Base-by-base conservation (phyloP, 164 flowering plant genomes). In the Aristolochia fimbriata region DNA sequence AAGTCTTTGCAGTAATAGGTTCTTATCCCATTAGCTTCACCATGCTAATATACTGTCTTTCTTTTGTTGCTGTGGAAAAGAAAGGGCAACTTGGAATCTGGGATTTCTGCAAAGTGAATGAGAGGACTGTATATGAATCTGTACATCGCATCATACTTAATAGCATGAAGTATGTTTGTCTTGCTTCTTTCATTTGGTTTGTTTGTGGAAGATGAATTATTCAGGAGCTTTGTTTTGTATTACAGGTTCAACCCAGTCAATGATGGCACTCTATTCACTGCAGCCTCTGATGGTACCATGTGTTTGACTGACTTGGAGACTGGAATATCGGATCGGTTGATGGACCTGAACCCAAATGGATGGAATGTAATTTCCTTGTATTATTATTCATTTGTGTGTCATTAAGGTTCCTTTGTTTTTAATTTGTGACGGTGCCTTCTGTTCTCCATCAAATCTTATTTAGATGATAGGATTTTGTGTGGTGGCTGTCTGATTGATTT, bases 51-150 rank as follows among this genome's bases (percentile, higher is more conserved):
- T 45, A 22, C 49, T 27, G 5, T 27, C 30, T 68, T 23, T 27
- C 15, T 47, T 60, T 15, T 65, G 47, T 47, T 53, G 53, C 20
- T 61, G 45, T 65, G 59, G 17, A 59, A 70, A 68, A 92, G 96
- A 92, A 89, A 89, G 98, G 98, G 63, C 98, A 92, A 77, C 80
- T 92, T 76, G 98, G 98, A 70, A 82, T 92, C 23, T 92, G 98
- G 98, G 86, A 92, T 80, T 92, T 75, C 66, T 61, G 19, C 30
- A 84, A 81, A 67, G 88, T 87, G 21, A 61, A 81, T 70, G 98
- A 92, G 61, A 87, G 77, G 78, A 83, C 74, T 1, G 91, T 89
- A 55, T 92, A 92, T 80, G 80, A 83, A 37, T 82, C 85, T 60
- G 76, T 92, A 58, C 98, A 92, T 73, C 63, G 77, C 27, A 84